phyloP scores from a whole-genome alignment of 768 basidiomycete genomes.

The Melanogaster broomeanus region DNA sequence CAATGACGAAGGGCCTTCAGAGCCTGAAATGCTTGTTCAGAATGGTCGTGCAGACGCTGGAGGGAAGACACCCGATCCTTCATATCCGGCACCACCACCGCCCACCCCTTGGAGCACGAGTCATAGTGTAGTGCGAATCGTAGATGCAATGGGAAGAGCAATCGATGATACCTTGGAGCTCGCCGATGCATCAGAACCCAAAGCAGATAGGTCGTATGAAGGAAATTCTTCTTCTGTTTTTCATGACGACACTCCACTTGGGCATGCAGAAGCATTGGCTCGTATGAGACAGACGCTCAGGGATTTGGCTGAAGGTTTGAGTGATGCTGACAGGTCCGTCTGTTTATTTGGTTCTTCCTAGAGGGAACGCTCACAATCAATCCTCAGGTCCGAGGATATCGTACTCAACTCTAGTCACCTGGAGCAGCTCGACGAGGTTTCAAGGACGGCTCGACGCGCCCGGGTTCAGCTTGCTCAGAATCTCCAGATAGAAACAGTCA shows the following conservation, averaged over 20 bases:
- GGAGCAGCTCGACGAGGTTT: conserved; percentile 52
- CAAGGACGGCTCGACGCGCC: conserved; percentile 50
- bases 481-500: conserved; percentile 40
- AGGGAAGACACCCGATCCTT: conserved; percentile 9
- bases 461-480: conserved; percentile 47
- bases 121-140: conserved; percentile 52
- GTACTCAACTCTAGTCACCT: conserved; percentile 46
- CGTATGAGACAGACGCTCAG: conserved; percentile 60
- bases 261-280: conserved; percentile 53
- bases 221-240: conserved; percentile 18
- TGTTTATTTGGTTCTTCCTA: conserved; percentile 3
- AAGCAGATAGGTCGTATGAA: conserved; percentile 17
- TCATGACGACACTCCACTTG: conserved; percentile 24
- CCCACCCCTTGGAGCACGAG: conserved; percentile 25
- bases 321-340: conserved; percentile 57
- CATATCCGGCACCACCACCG: conserved; percentile 11
- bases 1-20: conserved; percentile 10
- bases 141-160: conserved; percentile 71
- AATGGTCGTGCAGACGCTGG: conserved; percentile 21
- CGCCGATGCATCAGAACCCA: conserved; percentile 29
- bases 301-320: conserved; percentile 56
- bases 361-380: conserved; percentile 2
- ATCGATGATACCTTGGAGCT: conserved; percentile 40
- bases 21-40: not conserved
- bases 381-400: conserved; percentile 40